A percentile compares a stretch with the other conserved stretches of the same genome.
phyloP scores from a whole-genome alignment of 371 early-diverging fungal genomes.

The Choanephora cucurbitarum region DNA sequence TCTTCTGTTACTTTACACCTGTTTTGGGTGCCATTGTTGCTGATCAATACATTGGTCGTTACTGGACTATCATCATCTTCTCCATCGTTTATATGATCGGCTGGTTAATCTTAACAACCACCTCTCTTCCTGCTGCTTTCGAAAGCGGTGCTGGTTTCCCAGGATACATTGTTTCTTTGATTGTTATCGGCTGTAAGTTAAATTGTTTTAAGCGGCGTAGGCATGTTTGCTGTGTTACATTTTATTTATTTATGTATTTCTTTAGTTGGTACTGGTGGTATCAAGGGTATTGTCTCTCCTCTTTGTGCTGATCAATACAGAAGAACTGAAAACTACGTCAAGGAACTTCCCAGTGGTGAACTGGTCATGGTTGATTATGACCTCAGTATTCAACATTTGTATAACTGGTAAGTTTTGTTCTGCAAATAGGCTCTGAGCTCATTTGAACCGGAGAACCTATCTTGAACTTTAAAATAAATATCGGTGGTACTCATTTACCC shows the following conservation, averaged over 20 bases:
- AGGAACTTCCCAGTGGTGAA: constrained; percentile 49
- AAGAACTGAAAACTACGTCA: constrained; percentile 48
- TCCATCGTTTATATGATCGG: constrained; percentile 61
- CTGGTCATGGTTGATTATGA: constrained; percentile 62
- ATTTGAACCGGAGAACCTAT: no score
- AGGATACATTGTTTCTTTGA: constrained; percentile 62
- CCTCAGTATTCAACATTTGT: constrained; percentile 61
- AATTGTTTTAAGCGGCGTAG: background rate
- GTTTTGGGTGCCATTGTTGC: constrained; percentile 79
- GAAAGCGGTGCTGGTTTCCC: constrained; percentile 57
- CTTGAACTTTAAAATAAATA: no score
- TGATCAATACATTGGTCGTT: constrained; percentile 81
- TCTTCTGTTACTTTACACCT: constrained; percentile 76
- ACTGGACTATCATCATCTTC: constrained; percentile 73
- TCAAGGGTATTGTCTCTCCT: constrained; percentile 64
- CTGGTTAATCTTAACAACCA: constrained; percentile 67
- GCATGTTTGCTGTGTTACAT: background rate
- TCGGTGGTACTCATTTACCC: no score
- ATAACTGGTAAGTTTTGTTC: constrained; percentile 50
- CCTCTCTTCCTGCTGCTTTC: constrained; percentile 53
- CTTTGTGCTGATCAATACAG: constrained; percentile 47
- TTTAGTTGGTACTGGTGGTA: constrained; percentile 86
- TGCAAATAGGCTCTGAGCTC: background rate
- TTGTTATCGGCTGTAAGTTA: constrained; percentile 42
- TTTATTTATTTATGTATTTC: background rate